Evolutionary conservation across 768 basidiomycete species (phyloP), one percentile per base, ranked within the genome.

Genomic region (Collybiopsis luxurians): DNA sequence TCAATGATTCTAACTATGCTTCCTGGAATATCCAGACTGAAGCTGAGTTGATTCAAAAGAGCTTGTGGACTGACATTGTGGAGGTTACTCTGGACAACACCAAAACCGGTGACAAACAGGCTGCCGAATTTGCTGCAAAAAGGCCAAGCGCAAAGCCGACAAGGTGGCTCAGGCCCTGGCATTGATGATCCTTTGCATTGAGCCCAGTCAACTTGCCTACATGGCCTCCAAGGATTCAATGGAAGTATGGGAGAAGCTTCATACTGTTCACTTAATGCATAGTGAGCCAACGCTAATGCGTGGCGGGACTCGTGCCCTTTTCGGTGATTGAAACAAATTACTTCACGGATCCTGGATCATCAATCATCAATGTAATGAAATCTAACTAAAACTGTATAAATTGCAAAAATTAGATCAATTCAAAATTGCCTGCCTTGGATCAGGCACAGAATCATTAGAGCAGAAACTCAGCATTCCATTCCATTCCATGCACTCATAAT

Each of bases 231-330:
- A 27, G 11, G 43, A 58, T 54, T 39, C 52, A 15, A n/a, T 46
- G 21, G 56, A 53, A 15, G 21, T 58, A 5, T 58, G 50, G 58
- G 31, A 55, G 23, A 42, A 58, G 19, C 43, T 61, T 24, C 31
- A 56, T 10, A 24, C 21, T 43, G 56, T 57, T 24, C 49, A 52
- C n/a, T n/a, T n/a, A n/a, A n/a, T n/a, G n/a, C n/a, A n/a, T n/a
- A n/a, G n/a, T n/a, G n/a, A n/a, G n/a, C n/a, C n/a, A n/a, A n/a
- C n/a, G n/a, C n/a, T n/a, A n/a, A n/a, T n/a, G n/a, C n/a, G n/a
- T n/a, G n/a, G n/a, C n/a, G n/a, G n/a, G n/a, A n/a, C n/a, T n/a
- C n/a, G n/a, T n/a, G n/a, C n/a, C n/a, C n/a, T n/a, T n/a, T n/a
- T n/a, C n/a, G n/a, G n/a, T n/a, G n/a, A n/a, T n/a, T n/a, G n/a